Conservation (phyloP, 108 stramenopile genomes). For the Epithemia pelagica region DNA sequence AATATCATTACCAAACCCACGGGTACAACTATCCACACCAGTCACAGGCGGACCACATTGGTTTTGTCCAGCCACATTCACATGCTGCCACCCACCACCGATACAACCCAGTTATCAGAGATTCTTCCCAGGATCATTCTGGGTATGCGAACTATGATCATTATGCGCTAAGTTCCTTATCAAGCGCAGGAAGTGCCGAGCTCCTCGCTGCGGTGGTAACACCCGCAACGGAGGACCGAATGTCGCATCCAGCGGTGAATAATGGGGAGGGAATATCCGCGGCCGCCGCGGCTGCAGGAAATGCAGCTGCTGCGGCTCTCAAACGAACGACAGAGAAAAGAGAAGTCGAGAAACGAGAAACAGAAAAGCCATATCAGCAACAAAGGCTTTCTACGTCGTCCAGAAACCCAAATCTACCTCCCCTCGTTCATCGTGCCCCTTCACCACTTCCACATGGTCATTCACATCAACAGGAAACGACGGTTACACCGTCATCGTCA, state of each 20-base stretch:
- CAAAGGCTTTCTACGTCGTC: not conserved
- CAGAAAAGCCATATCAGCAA: not conserved
- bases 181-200: not conserved
- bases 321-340: not conserved
- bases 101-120: too few species aligned
- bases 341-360: not conserved
- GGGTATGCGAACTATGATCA: not conserved
- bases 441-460: not conserved
- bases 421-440: not conserved
- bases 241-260: not conserved
- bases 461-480: not conserved
- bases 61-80: not conserved
- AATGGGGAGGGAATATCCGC: not conserved
- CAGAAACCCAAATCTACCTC: not conserved
- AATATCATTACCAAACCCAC: not conserved
- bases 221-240: not conserved
- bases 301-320: not conserved
- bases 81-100: too few species aligned
- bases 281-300: not conserved
- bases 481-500: not conserved
- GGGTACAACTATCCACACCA: not conserved
- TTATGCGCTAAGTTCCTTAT: not conserved
- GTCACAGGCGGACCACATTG: not conserved
- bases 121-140: too few species aligned
- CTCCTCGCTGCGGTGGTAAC: not conserved